Base-by-base conservation (phyloP, 2,329 filamentous ascomycete species). In the Phoma sp. region DNA sequence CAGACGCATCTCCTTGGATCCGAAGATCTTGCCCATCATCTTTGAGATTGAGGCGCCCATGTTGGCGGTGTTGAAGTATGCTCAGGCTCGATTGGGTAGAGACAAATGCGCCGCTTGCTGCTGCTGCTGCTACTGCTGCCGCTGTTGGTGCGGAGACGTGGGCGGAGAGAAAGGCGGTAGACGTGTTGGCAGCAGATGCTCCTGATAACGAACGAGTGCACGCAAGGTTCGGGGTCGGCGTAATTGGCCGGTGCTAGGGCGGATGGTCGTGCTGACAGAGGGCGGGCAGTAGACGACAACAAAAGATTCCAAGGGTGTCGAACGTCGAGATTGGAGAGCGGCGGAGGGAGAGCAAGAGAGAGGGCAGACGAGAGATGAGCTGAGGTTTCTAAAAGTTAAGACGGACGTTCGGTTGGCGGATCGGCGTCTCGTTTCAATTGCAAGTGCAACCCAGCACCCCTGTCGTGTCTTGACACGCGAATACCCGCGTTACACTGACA, bases 11-110 rank as follows among this genome's bases (percentile, higher is more conserved):
- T 98, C 95, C 83, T 96, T 96, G 52, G 92, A 96, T 82, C 94
- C 94, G 82, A 97, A 98, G 85, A 98, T 92, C 89, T 96, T 97
- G 82, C 89, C 89, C 91, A 97, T 91, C 82, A 96, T 90, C 80
- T 96, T 96, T 64, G 92, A 96, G 76, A 97, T 84, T 78, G 89
- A 87, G 68, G 85, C 90, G 76, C 94, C 94, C 94, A 98, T 98
- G 57, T 71, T 88, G 82, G 80, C 82, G 29, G 51, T 50, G 27
- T 9, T n/a, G 46, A 15, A 15, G 10, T 29, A 9, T 44, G 46
- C 40, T 25, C 6, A n/a, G 35, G 27, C 2, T n/a, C 10, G 29
- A 13, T 1, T n/a, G 36, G 19, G n/a, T 29, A 9, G 17, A 17
- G 17, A 17, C 35, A 25, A 31, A 6, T 27, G 10, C 13, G 37